Percentiles rank a stretch among this genome's conserved stretches.
Conservation (phyloP, 1,284 basidiomycete species). For the Cutaneotrichosporon sp. region DNA sequence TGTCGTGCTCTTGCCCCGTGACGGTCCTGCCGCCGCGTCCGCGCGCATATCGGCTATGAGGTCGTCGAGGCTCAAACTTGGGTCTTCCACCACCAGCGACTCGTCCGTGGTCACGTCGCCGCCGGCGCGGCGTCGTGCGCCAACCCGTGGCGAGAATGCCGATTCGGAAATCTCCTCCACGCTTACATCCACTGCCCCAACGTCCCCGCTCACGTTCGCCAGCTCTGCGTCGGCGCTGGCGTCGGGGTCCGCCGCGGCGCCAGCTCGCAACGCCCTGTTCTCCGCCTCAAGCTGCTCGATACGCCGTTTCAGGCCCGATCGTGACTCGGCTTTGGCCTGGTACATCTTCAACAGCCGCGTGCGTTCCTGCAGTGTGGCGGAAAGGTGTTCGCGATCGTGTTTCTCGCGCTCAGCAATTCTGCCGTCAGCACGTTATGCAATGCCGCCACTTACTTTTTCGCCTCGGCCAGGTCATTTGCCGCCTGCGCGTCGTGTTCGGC, state of each 20-base stretch:
- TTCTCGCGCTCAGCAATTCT: conserved; percentile 12
- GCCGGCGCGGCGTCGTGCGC: no score
- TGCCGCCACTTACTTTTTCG: conserved; percentile 15
- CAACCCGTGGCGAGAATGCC: background rate
- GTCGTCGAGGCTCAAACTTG: background rate
- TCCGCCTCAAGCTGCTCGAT: conserved; percentile 21
- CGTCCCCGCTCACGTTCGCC: background rate
- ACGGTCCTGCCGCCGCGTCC: background rate
- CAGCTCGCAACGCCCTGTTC: conserved; percentile 11
- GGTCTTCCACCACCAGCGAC: conserved; percentile 25
- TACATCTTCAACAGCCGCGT: conserved; percentile 22
- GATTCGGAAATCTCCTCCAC: background rate
- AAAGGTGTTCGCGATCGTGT: conserved; percentile 10
- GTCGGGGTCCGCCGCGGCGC: background rate
- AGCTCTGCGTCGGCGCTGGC: background rate
- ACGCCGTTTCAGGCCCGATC: conserved; percentile 23
- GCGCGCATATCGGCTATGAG: background rate
- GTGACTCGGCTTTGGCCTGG: conserved; percentile 25
- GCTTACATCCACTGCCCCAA: background rate
- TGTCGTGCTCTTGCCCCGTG: background rate
- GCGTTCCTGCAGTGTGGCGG: conserved; percentile 23
- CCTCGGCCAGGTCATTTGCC: conserved; percentile 11
- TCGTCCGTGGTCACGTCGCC: no score
- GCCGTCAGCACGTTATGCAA: background rate
- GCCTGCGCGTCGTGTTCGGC: conserved; percentile 23